Percentiles rank a stretch among this genome's conserved stretches.
Conservation (phyloP, 257 asterid genomes). For the Solanum ossicruentum region DNA sequence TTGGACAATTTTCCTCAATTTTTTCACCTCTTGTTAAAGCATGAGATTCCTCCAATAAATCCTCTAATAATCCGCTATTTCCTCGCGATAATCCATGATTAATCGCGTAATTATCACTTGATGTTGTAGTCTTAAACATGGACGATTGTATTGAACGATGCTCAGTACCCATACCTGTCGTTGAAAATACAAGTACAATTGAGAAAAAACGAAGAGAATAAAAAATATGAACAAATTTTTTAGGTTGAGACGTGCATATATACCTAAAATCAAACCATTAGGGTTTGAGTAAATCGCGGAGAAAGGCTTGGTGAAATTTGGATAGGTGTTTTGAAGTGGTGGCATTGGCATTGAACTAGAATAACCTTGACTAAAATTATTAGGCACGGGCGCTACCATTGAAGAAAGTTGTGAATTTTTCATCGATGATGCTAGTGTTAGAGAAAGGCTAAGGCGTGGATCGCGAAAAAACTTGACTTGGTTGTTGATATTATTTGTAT, state of each 20-base stretch:
- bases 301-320: constrained; percentile 4
- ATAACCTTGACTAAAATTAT: constrained; percentile 3
- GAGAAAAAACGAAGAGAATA: neutral
- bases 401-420: constrained; percentile 6
- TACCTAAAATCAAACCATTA: neutral
- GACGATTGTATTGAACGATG: constrained; percentile 40
- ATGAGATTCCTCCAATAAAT: constrained; percentile 35
- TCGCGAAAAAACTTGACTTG: constrained; percentile 5
- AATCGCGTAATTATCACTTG: constrained; percentile 17
- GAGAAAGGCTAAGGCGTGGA: constrained; percentile 13
- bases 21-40: constrained; percentile 15
- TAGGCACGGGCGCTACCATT: neutral
- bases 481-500: constrained; percentile 4
- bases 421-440: constrained; percentile 23
- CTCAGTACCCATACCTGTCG: neutral
- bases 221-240: neutral
- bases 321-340: constrained; percentile 7
- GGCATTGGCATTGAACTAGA: constrained; percentile 10
- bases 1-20: neutral
- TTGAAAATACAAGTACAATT: neutral
- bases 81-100: neutral
- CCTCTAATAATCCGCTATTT: constrained; percentile 44
- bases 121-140: constrained; percentile 3
- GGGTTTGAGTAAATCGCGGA: neutral
- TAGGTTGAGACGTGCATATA: neutral